Base-by-base conservation (phyloP, 2,329 filamentous ascomycete genomes). In the Drechmeria coniospora region DNA sequence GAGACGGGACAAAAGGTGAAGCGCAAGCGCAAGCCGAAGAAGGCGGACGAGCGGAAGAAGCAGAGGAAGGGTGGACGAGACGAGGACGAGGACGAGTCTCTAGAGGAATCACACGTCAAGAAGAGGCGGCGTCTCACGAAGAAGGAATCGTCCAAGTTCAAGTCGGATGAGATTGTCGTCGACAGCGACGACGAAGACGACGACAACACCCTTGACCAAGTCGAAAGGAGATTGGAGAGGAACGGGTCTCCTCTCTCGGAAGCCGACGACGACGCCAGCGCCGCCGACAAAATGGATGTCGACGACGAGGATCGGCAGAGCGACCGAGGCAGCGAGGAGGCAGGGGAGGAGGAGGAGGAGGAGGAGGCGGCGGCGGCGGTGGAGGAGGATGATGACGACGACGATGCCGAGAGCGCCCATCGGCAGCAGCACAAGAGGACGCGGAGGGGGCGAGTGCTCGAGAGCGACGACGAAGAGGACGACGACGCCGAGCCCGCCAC, bases 1-100 rank as follows among this genome's bases (percentile, higher is more conserved):
- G 83, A 92, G 53, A 87, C 80, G 3, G 83, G 81, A 20, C 80
- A 90, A 27, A 75, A 73, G 47, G 65, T 82, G 30, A 83, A 81
- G 61, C 68, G 80, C 33, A 86, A 84, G 63, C 80, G 78, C 53
- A 76, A 57, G 54, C 42, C 55, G 16, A 61, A 51, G 50, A 40
- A 50, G 41, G 27, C 41, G 9, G 25, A 30, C 16, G 20, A 21
- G 20, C 20, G 20, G 6, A 76, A 73, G 65, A 79, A 79, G 70
- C 74, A 74, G 60, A 56, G 45, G 54, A 56, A 45, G 53, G 52
- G 34, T 21, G 49, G 49, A 3, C 49, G 43, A 6, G 49, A 49
- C 11, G 54, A 53, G 14, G 30, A 15, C 19, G 62, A 57, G 5
- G 56, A 54, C 1, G 65, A 61, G 15, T 46, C 45, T 5, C 54